These are phyloP conservation scores for Chlamydomonas schloesseri DNA, from an alignment of 139 green algal genomes.

Conservation along the genomic window DNA sequence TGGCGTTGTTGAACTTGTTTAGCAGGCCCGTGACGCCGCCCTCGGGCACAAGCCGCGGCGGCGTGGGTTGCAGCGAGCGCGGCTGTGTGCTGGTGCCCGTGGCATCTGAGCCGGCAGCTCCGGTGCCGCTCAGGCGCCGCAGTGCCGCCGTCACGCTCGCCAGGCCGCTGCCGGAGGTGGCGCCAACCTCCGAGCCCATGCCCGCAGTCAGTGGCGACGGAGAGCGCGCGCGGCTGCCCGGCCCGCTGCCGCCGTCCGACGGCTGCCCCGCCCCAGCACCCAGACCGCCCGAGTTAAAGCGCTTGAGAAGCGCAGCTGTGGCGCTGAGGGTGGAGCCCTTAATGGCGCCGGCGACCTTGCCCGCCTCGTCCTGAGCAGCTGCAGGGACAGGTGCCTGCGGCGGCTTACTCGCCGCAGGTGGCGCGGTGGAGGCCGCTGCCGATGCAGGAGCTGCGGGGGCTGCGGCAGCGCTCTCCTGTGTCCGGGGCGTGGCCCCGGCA, in stretches of 20 bases:
- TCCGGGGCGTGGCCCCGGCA: too few relatives aligned
- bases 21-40: constrained; percentile 6
- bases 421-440: too few relatives aligned
- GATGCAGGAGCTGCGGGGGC: too few relatives aligned
- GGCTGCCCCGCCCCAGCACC: not conserved
- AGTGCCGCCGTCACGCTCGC: not conserved
- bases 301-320: constrained; percentile 11
- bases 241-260: not conserved
- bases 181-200: not conserved
- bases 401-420: too few relatives aligned
- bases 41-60: not conserved
- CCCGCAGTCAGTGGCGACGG: not conserved
- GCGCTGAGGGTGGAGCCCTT: not conserved
- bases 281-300: constrained; percentile 22
- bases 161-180: not conserved
- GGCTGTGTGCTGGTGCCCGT: not conserved
- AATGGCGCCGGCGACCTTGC: not conserved
- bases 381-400: too few relatives aligned
- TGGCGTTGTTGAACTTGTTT: constrained; percentile 10
- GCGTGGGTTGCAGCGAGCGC: not conserved
- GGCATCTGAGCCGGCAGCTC: not conserved
- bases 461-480: too few relatives aligned
- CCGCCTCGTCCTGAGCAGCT: too few relatives aligned
- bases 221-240: not conserved
- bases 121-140: not conserved